These are phyloP conservation scores for Reticulascus tulasneorum DNA, from an alignment of 2,329 filamentous ascomycete genomes.

Conservation along the genomic window DNA sequence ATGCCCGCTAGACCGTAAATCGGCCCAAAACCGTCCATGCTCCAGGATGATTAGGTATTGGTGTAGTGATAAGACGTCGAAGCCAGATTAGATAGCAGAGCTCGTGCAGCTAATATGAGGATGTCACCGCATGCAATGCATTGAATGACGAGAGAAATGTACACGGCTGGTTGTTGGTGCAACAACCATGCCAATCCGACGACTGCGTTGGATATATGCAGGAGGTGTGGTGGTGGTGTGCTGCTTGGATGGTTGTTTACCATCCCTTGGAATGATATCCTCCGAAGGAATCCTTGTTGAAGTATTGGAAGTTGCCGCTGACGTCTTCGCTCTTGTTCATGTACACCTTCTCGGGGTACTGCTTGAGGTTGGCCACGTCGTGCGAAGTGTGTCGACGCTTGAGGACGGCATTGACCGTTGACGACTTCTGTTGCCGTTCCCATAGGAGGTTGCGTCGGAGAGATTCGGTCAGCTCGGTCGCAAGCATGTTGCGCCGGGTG, in stretches of 20 bases:
- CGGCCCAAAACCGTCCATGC: neutral
- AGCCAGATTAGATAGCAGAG: conserved; percentile 9
- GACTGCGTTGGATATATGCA: conserved; percentile 11
- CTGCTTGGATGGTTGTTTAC: conserved; percentile 39
- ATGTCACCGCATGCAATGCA: conserved; percentile 14
- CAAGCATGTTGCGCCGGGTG: conserved; percentile 91
- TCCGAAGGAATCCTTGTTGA: conserved; percentile 70
- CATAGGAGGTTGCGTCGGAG: conserved; percentile 87
- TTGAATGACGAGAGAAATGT: conserved; percentile 3
- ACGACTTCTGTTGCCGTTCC: conserved; percentile 93
- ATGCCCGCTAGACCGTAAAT: neutral
- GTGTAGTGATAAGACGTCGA: too few species aligned
- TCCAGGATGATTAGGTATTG: conserved; percentile 5
- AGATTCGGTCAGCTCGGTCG: conserved; percentile 89
- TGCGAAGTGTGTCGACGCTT: conserved; percentile 89
- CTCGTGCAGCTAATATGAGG: too few species aligned
- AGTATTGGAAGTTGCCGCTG: conserved; percentile 76
- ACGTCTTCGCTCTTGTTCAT: conserved; percentile 57
- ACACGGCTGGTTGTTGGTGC: conserved; percentile 3
- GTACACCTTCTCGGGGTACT: conserved; percentile 67
- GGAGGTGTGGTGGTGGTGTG: conserved; percentile 3
- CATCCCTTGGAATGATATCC: conserved; percentile 85
- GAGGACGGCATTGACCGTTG: conserved; percentile 80
- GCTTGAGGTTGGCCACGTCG: conserved; percentile 82
- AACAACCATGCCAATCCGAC: too few species aligned